Percentiles rank a stretch among this genome's conserved stretches.
These are phyloP conservation scores for Pseudonitzschia multiseries DNA, from an alignment of 108 stramenopile species.

Conservation along the genomic window DNA sequence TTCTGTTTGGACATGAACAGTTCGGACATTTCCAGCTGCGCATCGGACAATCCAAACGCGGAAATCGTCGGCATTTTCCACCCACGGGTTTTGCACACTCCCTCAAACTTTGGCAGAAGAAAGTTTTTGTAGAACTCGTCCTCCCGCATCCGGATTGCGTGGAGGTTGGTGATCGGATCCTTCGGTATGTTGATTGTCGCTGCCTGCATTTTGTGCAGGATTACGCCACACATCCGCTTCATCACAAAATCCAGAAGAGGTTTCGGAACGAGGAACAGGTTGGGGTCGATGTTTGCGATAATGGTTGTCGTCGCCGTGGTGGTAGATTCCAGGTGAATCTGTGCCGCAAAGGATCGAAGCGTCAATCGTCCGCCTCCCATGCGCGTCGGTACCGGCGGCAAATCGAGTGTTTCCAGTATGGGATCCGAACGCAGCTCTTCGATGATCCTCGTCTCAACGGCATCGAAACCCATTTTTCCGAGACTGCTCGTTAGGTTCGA, in stretches of 20 bases:
- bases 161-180: slow-evolving; percentile 73
- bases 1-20: slow-evolving; percentile 39
- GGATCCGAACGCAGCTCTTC: slow-evolving; percentile 54
- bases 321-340: slow-evolving; percentile 73
- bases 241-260: slow-evolving; percentile 87
- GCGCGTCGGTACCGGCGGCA: slow-evolving; percentile 69
- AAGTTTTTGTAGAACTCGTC: slow-evolving; percentile 87
- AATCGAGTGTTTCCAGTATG: slow-evolving; percentile 49
- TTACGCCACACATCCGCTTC: slow-evolving; percentile 87
- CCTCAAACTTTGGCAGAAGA: slow-evolving; percentile 83
- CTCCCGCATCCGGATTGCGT: slow-evolving; percentile 77
- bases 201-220: slow-evolving; percentile 75
- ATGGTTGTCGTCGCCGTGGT: slow-evolving; percentile 73
- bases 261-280: slow-evolving; percentile 79
- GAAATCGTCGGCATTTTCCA: slow-evolving; percentile 82
- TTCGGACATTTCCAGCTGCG: slow-evolving; percentile 40
- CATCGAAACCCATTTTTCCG: not conserved
- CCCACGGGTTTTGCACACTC: slow-evolving; percentile 64
- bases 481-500: not conserved
- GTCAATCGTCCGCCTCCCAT: slow-evolving; percentile 80
- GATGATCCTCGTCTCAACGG: slow-evolving; percentile 12
- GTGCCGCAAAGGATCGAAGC: slow-evolving; percentile 66
- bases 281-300: slow-evolving; percentile 90
- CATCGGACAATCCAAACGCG: slow-evolving; percentile 66
- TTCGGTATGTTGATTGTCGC: slow-evolving; percentile 67